Evolutionary conservation across 495 filamentous ascomycete genomes (phyloP), one percentile per base, ranked within the genome.

Genomic region (Parathielavia appendiculata): DNA sequence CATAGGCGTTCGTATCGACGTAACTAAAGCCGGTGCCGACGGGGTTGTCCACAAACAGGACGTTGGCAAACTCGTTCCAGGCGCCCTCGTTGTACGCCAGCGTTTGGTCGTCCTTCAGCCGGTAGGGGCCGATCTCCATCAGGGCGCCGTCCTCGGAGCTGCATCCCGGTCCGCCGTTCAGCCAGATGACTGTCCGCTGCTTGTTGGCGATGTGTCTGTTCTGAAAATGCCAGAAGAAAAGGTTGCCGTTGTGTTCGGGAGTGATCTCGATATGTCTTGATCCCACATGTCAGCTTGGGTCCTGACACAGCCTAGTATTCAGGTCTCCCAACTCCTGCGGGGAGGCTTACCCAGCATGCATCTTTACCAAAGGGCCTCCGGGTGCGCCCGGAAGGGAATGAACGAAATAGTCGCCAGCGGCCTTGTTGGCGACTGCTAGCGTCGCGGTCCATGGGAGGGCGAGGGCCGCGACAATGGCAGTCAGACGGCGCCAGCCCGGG

Each of bases 171-270:
- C 93, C 93, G 36, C 93, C 93, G 69, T 98, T 98, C 43, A 98
- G 75, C 93, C 93, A 98, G 66, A 98, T 87, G 5, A 98, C 89
- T 0, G 93, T 96, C 30, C 92, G 84, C 69, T 95, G 90, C 60
- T 82, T 83, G 69, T 97, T 90, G 38, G 91, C 93, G 57, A 97
- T 96, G 66, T 97, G 92, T 51, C 88, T 83, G 68, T 97, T 97
- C 67, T 96, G 85, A 67, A 85, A 96, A 67, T 95, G 90, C 93
- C 93, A 98, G 76, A 97, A 98, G 79, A 97, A 98, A 2, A 98
- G 75, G 71, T 97, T 92, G 54, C 92, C 92, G 71, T 96, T 89
- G 64, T 83, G 80, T 57, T 87, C 82, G 9, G 86, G 78, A 57
- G 87, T 87, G 65, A 98, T 83, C 71, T 96, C 91, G 71, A 98